Base-by-base conservation (phyloP, 2,329 filamentous ascomycete genomes). In the Canariomyces notabilis region DNA sequence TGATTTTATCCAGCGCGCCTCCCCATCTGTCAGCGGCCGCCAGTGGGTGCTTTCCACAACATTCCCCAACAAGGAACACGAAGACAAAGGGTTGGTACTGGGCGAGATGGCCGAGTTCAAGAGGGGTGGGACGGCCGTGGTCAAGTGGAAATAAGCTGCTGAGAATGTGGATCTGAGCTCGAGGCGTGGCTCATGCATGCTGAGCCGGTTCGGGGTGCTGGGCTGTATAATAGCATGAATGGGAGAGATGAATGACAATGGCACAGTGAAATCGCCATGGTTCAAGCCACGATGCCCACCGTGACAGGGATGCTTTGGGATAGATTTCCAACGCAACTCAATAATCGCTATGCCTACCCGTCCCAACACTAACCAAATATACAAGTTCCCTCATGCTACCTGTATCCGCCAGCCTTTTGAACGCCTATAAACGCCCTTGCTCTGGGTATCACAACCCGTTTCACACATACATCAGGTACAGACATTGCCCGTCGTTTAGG, bases 1-100 rank as follows among this genome's bases (percentile, higher is more conserved):
- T 64, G 71, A 74, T 7, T 91, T 91, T 58, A 79, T 91, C 50
- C 70, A 78, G 48, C 73, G 76, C n/a, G 76, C 85, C 0, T 82
- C 77, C 20, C 63, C 80, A 0, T 74, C 74, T 6, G 76, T 77
- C 40, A 68, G 70, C 22, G 61, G 66, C 32, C 75, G 87, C n/a
- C 58, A 74, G 4, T 93, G 85, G 74, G 83, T 87, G 2, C 70
- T 94, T 35, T 85, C 84, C 53, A 93, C 87, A 0, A 91, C 87
- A 0, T 93, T 93, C 65, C 87, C 87, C 4, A 88, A 80, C 60
- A 89, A 88, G 67, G 85, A 91, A 44, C 77, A 91, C 53, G 82
- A 75, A 2, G 85, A 93, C 59, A 83, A 82, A 64, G 66, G 62
- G 7, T 58, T 77, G 41, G 71, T 76, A 1, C 61, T 85, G 21